These are phyloP conservation scores for Ustilaginoidea virens DNA, from an alignment of 2,329 filamentous ascomycete genomes.

Conservation along the genomic window DNA sequence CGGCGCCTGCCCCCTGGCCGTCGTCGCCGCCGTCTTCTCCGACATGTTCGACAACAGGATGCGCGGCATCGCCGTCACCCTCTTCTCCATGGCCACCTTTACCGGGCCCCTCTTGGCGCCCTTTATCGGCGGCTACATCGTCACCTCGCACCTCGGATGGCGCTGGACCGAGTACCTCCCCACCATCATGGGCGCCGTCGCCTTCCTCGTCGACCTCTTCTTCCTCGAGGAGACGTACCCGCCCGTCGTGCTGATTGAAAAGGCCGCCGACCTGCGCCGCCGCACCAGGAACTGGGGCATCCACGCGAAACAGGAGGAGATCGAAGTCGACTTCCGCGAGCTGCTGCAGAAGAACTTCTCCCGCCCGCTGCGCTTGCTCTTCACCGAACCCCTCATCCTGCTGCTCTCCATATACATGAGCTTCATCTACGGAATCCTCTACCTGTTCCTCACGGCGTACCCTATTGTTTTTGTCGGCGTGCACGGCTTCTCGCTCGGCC, in stretches of 20 bases:
- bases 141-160: conserved; percentile 48
- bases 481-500: conserved; percentile 53
- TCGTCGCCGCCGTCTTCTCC: conserved; percentile 56
- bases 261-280: conserved; percentile 45
- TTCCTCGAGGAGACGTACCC: conserved; percentile 58
- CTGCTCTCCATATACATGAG: conserved; percentile 56
- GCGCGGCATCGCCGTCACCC: conserved; percentile 32
- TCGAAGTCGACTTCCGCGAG: conserved; percentile 49
- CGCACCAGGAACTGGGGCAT: conserved; percentile 55
- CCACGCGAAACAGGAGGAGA: conserved; percentile 57
- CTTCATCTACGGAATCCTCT: conserved; percentile 65
- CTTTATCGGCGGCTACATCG: conserved; percentile 54
- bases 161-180: conserved; percentile 56
- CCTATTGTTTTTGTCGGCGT: conserved; percentile 63
- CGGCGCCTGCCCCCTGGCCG: conserved; percentile 51
- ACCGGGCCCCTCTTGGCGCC: conserved; percentile 52
- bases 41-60: conserved; percentile 55
- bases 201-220: conserved; percentile 42
- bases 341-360: conserved; percentile 50
- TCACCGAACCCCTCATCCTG: conserved; percentile 54
- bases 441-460: conserved; percentile 76
- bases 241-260: conserved; percentile 45
- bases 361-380: conserved; percentile 49
- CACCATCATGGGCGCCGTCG: conserved; percentile 46
- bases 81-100: conserved; percentile 39